Base-by-base conservation (phyloP, 768 basidiomycete genomes). In the Hygrophorus pudorinus region DNA sequence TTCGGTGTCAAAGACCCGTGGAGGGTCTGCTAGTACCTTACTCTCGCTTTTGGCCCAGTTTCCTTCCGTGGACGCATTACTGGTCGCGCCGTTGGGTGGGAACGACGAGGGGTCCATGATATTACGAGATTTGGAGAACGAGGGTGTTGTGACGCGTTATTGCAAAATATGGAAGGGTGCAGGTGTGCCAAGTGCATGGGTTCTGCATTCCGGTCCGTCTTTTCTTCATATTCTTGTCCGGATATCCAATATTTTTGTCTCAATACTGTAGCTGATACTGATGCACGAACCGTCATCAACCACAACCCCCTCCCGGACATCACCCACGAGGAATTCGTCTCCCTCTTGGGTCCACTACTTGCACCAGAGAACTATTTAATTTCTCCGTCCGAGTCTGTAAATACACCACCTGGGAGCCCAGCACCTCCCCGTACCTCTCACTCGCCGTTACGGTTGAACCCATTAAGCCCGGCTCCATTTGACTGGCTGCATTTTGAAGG, bases 401-500 rank as follows among this genome's bases (percentile, higher is more conserved):
- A 60, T 32, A 55, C 59, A 9, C 62, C 65, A 38, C 60, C 67
- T 16, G 51, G 24, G 24, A 24, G 65, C 20, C 60, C 62, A 0
- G 53, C 61, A 8, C 58, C 70, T 28, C 51, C 62, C 51, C 61
- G 13, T 64, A 65, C 28, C 59, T 63, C n/a, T 59, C 62, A 41
- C 48, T 53, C 30, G 54, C 57, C 44, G 60, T 53, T 10, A 47
- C 59, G 67, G 38, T 57, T 54, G 28, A 77, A 69, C 45, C 67
- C 70, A 6, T 70, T 73, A 48, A 80, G 76, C 39, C 80, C 81
- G 0, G 84, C 86, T 0, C 88, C 86, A 0, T 84, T 90, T 42
- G 84, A 90, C 51, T 88, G 87, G 85, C 62, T 91, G 5, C 86
- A 90, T 54, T 85, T 91, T 48, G 87, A 90, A 53, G 87, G 86